Conservation (phyloP, 1,284 basidiomycete genomes). For the Vanrija sp. region DNA sequence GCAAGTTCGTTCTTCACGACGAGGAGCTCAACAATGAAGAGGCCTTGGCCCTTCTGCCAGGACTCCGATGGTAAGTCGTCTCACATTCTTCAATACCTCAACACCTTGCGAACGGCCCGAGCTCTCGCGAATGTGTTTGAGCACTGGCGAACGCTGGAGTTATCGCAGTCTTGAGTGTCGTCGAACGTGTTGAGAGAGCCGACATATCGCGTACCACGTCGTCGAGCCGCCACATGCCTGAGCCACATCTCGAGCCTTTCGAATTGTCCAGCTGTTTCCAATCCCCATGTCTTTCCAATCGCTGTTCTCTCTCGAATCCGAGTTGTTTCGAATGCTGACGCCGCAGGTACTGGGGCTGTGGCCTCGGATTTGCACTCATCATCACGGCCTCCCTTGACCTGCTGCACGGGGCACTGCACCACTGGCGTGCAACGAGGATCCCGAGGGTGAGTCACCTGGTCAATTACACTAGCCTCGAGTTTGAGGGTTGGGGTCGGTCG, state of each 20-base stretch:
- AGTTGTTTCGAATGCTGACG: background rate
- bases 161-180: no score
- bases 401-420: slow-evolving; percentile 34
- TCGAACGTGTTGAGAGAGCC: no score
- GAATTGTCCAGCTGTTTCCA: no score
- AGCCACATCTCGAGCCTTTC: no score
- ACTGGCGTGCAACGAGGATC: slow-evolving; percentile 14
- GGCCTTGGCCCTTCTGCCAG: no score
- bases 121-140: no score
- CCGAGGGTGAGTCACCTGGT: slow-evolving; percentile 26
- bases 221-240: background rate
- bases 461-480: background rate
- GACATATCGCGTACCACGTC: background rate
- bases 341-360: slow-evolving; percentile 45
- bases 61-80: no score
- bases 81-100: no score
- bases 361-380: slow-evolving; percentile 43
- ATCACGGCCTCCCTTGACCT: slow-evolving; percentile 43
- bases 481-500: background rate
- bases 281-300: no score
- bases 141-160: no score
- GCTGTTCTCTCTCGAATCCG: no score
- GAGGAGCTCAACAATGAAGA: slow-evolving; percentile 4
- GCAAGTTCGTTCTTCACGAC: slow-evolving; percentile 33
- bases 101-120: no score